phyloP scores from a whole-genome alignment of 768 basidiomycete species.

The Boletus huronensis region DNA sequence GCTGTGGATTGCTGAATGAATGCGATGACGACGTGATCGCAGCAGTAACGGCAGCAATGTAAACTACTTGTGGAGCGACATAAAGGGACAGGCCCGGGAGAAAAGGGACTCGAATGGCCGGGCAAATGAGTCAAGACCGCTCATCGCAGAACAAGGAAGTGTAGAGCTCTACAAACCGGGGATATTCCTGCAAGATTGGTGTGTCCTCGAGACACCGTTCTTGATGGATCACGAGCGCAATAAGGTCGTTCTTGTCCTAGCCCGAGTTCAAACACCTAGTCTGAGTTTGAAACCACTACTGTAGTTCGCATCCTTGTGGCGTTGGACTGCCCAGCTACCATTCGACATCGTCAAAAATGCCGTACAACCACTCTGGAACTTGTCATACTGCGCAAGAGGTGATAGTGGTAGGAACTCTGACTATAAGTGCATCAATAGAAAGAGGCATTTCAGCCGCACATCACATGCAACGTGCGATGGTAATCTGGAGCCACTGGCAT shows the following conservation, averaged over 20 bases:
- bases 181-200: neutral
- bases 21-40: neutral
- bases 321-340: too few species aligned
- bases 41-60: neutral
- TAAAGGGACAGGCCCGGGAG: neutral
- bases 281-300: too few species aligned
- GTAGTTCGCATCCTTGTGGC: too few species aligned
- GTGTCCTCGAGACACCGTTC: neutral
- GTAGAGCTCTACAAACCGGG: too few species aligned
- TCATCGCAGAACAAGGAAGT: neutral
- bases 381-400: neutral
- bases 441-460: constrained; percentile 27
- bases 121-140: neutral
- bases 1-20: neutral
- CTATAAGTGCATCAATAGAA: constrained; percentile 40
- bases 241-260: too few species aligned
- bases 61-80: neutral
- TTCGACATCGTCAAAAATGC: neutral
- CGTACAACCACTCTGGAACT: neutral
- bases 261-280: too few species aligned
- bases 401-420: constrained; percentile 2
- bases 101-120: neutral
- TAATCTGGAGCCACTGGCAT: constrained; percentile 13
- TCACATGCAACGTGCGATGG: neutral
- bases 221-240: neutral